These are phyloP conservation scores for Gynochthodes officinalis DNA, from an alignment of 257 asterid species.

Conservation along the genomic window DNA sequence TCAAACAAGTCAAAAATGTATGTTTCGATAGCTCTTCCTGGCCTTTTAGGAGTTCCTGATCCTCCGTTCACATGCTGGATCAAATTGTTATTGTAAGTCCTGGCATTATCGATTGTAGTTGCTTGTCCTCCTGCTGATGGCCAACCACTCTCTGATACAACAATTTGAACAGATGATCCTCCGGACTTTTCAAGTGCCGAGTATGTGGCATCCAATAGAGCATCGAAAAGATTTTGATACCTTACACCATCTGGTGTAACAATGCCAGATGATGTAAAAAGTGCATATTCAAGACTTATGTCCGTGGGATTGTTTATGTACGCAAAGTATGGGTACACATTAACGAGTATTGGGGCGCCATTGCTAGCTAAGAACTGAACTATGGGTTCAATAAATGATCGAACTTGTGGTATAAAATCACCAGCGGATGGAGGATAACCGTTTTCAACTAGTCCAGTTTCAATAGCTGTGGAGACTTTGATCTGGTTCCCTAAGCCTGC, in stretches of 20 bases:
- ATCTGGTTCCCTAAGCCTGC: slow-evolving; percentile 26
- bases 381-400: slow-evolving; percentile 23
- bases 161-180: slow-evolving; percentile 25
- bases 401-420: slow-evolving; percentile 19
- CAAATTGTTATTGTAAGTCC: slow-evolving; percentile 26
- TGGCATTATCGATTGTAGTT: slow-evolving; percentile 25
- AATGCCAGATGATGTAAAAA: slow-evolving; percentile 21
- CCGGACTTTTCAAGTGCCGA: slow-evolving; percentile 32
- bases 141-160: slow-evolving; percentile 47
- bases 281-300: slow-evolving; percentile 32
- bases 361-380: slow-evolving; percentile 21
- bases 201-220: slow-evolving; percentile 35
- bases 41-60: slow-evolving; percentile 33
- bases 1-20: slow-evolving; percentile 31
- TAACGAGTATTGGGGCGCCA: slow-evolving; percentile 25
- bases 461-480: slow-evolving; percentile 37
- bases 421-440: slow-evolving; percentile 30
- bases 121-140: slow-evolving; percentile 34
- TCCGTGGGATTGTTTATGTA: slow-evolving; percentile 2
- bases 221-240: slow-evolving; percentile 31
- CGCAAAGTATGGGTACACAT: slow-evolving; percentile 31
- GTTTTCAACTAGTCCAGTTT: slow-evolving; percentile 27
- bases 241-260: slow-evolving; percentile 23
- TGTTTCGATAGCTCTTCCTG: slow-evolving; percentile 25
- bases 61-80: slow-evolving; percentile 16